A percentile compares a stretch with the other conserved stretches of the same genome.
Conservation (phyloP, 305 asterid species). For the Fraxinus platypoda region DNA sequence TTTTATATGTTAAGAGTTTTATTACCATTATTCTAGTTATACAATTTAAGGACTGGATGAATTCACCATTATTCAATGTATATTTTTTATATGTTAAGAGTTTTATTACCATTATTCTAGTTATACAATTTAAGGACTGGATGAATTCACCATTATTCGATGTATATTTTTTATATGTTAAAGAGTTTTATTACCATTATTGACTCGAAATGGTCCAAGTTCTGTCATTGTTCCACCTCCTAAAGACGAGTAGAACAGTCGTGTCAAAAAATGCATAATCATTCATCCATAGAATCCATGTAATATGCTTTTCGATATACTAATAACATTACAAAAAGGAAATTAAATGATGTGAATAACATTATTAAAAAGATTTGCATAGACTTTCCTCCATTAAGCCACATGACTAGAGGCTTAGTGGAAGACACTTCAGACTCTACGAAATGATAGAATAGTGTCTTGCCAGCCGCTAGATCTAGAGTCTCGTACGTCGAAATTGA, state of each 20-base stretch:
- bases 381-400: no score
- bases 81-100: constrained; percentile 5
- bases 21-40: not conserved
- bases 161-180: no score
- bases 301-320: not conserved
- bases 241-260: constrained; percentile 24
- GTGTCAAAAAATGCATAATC: not conserved
- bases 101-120: constrained; percentile 16
- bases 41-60: not conserved
- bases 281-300: not conserved
- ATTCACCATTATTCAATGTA: constrained; percentile 20
- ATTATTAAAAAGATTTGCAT: no score
- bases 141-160: no score
- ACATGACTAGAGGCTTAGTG: no score
- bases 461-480: no score
- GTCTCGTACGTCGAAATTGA: no score
- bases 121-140: no score
- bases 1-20: constrained; percentile 11
- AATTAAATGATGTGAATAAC: no score
- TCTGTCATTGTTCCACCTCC: constrained; percentile 26
- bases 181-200: no score
- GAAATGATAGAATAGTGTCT: no score
- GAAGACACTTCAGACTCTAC: no score
- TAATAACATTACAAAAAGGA: not conserved
- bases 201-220: constrained; percentile 25